Evolutionary conservation across 2,329 filamentous ascomycete species (phyloP), one percentile per base, ranked within the genome.

Genomic region (Chalaropsis thielavioides): DNA sequence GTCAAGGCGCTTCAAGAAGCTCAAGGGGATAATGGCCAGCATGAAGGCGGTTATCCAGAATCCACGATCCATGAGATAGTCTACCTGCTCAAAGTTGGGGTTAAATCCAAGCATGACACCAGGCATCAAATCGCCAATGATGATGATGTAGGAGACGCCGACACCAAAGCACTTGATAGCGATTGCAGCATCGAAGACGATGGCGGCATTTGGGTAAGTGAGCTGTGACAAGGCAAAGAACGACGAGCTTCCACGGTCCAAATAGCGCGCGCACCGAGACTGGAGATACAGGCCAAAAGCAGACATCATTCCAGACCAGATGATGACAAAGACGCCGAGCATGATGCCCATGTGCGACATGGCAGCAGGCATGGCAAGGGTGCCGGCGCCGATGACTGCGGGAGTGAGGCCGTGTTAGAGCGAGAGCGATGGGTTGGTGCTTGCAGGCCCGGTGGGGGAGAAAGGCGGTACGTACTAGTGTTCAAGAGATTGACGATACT

Each of bases 41-140:
- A 99, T 96, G 73, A 99, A 99, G 1, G 86, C 92, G 1, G 94
- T 97, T 68, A 99, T 89, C 94, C 94, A 99, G 74, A 99, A 99
- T 73, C 94, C 88, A 62, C 94, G 84, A 72, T 97, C 91, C 54
- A 92, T 81, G 68, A 97, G 76, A 72, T 92, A 97, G 1, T 84
- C 81, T 56, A 87, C 71, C 35, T 71, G 77, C 1, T 83, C 80
- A 19, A 80, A 82, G 22, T 83, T 82, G 60, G 82, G 80, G 68
- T 84, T 83, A 74, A 99, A 92, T 3, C 92, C 94, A 67, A 84
- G 78, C 27, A 94, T 85, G 10, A 99, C 94, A 46, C 91, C 92
- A 0, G 94, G 94, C 94, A 99, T 99, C 68, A 99, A 78, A 74
- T 99, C 94, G 62, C 94, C 94, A 70, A 99, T 97, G 72, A 99